Evolutionary conservation across 176 grass and related monocot species (phyloP), one percentile per base, ranked within the genome.

Genomic region (Chrysopogon serrulatus): DNA sequence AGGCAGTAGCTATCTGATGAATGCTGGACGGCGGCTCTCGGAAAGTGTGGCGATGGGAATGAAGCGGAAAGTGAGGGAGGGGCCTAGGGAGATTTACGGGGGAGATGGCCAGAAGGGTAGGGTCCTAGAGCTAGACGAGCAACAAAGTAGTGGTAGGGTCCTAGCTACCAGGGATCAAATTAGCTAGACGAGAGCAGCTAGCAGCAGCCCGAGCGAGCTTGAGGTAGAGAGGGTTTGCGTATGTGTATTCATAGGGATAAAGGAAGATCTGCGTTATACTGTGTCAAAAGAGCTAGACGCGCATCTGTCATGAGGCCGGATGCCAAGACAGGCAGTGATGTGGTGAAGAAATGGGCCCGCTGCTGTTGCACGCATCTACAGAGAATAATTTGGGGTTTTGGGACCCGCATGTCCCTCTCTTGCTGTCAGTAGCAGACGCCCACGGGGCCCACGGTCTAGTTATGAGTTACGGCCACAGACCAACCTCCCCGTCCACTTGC

Each of bases 71-170:
- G 31, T n/a, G 32, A 21, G 36, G 13, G 59, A 41, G 76, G 17
- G 32, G 1, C 51, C 54, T 19, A 81, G n/a, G n/a, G n/a, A n/a
- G n/a, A 80, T 90, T 90, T 90, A 87, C 83, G 83, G 84, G 77
- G 63, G 61, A 70, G 14, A 0, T 7, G 57, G 39, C 11, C n/a
- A 30, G 40, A 15, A 34, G 72, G 35, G 47, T 47, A 7, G 19
- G 15, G 56, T 53, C 56, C 54, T 59, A 59, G 54, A n/a, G n/a
- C n/a, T n/a, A n/a, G n/a, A n/a, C 51, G 51, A 56, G 51, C n/a
- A n/a, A n/a, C 8, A 3, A 14, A 47, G 8, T 2, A 34, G 72
- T 74, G 35, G 47, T 47, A 7, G 19, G 15, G 56, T 53, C 56
- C 54, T 59, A 59, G 54, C 54, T n/a, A n/a, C n/a, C n/a, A n/a